Conservation (phyloP, 371 early-diverging fungal genomes). For the Haplosporangium sp. region DNA sequence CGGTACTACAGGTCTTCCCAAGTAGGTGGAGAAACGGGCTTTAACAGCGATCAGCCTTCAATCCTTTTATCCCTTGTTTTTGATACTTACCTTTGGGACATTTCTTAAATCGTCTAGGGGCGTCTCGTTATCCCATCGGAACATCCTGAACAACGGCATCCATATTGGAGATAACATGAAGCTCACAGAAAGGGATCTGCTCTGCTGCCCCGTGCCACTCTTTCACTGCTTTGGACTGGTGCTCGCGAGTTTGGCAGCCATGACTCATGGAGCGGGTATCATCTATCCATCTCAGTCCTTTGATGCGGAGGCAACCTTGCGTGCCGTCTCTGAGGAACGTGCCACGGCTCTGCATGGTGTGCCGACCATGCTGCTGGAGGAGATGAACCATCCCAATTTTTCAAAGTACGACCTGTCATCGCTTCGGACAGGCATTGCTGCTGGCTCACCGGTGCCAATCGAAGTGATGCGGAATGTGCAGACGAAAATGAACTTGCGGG, state of each 20-base stretch:
- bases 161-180: slow-evolving; percentile 64
- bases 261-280: slow-evolving; percentile 58
- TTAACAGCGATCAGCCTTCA: background rate
- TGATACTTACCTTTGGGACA: background rate
- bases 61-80: background rate
- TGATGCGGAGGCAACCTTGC: slow-evolving; percentile 63
- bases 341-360: slow-evolving; percentile 60
- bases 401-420: slow-evolving; percentile 45
- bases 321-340: slow-evolving; percentile 59
- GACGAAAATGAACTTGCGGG: slow-evolving; percentile 53
- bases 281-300: slow-evolving; percentile 58
- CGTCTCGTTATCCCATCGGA: slow-evolving; percentile 65
- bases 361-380: slow-evolving; percentile 60
- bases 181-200: slow-evolving; percentile 63
- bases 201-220: slow-evolving; percentile 62
- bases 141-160: slow-evolving; percentile 65
- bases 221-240: slow-evolving; percentile 61
- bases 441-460: slow-evolving; percentile 58
- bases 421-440: slow-evolving; percentile 60
- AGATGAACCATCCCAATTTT: slow-evolving; percentile 57
- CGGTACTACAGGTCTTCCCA: slow-evolving; percentile 80
- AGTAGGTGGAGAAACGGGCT: slow-evolving; percentile 32
- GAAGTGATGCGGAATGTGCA: slow-evolving; percentile 58
- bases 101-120: slow-evolving; percentile 49
- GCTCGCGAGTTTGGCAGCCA: slow-evolving; percentile 63